Evolutionary conservation across 2,329 filamentous ascomycete species (phyloP).

Genomic region (Fragosphaeria purpurea): DNA sequence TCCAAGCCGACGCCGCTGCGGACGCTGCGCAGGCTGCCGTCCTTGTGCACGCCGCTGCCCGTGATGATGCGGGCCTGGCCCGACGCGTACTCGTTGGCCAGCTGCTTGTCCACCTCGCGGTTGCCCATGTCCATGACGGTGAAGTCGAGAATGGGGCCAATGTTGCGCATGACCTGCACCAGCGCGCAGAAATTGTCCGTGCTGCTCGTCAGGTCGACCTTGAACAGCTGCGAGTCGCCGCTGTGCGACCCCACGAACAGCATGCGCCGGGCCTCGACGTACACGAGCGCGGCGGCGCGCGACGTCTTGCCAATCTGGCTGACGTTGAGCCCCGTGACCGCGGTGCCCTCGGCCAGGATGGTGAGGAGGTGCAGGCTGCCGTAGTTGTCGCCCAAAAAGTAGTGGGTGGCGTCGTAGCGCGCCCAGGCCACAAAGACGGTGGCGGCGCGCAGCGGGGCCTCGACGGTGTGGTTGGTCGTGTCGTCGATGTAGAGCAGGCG

Average conservation of each 20-base stretch:
- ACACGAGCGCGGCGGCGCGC: conserved; percentile 67
- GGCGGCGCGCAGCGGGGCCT: conserved; percentile 57
- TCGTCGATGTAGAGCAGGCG: conserved; percentile 79
- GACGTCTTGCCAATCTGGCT: conserved; percentile 57
- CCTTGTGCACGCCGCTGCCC: conserved; percentile 80
- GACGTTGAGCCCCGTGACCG: conserved; percentile 65
- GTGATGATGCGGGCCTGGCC: conserved; percentile 91
- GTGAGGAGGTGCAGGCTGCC: conserved; percentile 78
- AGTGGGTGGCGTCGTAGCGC: conserved; percentile 68
- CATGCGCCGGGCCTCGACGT: conserved; percentile 59
- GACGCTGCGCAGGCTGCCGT: conserved; percentile 81
- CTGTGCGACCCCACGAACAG: conserved; percentile 88
- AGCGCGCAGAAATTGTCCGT: conserved; percentile 40
- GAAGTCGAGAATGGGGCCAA: conserved; percentile 86
- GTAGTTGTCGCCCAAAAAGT: conserved; percentile 87
- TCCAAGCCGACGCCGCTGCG: conserved; percentile 89
- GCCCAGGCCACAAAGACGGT: conserved; percentile 91
- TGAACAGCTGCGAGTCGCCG: conserved; percentile 79
- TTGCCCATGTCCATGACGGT: conserved; percentile 94
- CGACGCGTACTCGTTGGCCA: conserved; percentile 82
- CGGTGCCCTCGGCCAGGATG: conserved; percentile 54
- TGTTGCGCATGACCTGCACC: conserved; percentile 69
- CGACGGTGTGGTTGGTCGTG: conserved; percentile 55
- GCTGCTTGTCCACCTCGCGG: conserved; percentile 62
- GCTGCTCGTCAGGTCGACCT: conserved; percentile 42